phyloP scores from a whole-genome alignment of 108 stramenopile genomes.

The Pseudonitzschia delicatissima region DNA sequence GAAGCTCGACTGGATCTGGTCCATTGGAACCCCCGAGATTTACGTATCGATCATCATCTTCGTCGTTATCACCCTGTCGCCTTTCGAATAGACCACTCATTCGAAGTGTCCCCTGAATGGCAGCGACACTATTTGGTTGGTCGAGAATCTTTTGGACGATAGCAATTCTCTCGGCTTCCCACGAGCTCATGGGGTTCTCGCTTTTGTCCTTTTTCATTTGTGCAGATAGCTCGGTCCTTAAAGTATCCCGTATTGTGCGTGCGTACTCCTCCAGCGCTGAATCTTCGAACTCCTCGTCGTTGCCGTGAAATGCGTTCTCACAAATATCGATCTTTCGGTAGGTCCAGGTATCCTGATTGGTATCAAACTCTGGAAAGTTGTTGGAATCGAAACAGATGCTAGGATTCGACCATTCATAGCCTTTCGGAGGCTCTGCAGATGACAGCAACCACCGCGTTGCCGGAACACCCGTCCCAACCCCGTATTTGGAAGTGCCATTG shows the following conservation, averaged over 20 bases:
- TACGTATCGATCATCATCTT: constrained; percentile 1
- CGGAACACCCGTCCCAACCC: constrained; percentile 38
- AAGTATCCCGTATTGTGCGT: neutral
- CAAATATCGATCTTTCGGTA: neutral
- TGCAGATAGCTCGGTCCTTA: neutral
- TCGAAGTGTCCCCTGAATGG: constrained; percentile 38
- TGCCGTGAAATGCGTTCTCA: constrained; percentile 7
- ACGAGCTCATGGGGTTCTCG: neutral
- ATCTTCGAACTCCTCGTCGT: neutral
- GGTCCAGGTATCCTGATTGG: constrained; percentile 3
- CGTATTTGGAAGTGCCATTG: constrained; percentile 38
- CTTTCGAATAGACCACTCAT: constrained; percentile 37
- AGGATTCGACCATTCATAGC: constrained; percentile 20
- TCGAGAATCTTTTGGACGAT: constrained; percentile 26
- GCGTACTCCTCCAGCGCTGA: neutral
- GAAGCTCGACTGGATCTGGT: constrained; percentile 7
- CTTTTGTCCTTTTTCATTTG: neutral
- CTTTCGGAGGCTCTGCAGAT: constrained; percentile 6
- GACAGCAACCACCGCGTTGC: constrained; percentile 35
- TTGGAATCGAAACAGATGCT: constrained; percentile 17
- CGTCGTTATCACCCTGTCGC: neutral
- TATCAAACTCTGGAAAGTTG: constrained; percentile 36
- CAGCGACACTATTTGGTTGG: constrained; percentile 25
- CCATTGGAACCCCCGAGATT: constrained; percentile 10
- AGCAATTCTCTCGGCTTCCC: neutral